Evolutionary conservation across 2,329 filamentous ascomycete species (phyloP).

Genomic region (Cordyceps cicadae): DNA sequence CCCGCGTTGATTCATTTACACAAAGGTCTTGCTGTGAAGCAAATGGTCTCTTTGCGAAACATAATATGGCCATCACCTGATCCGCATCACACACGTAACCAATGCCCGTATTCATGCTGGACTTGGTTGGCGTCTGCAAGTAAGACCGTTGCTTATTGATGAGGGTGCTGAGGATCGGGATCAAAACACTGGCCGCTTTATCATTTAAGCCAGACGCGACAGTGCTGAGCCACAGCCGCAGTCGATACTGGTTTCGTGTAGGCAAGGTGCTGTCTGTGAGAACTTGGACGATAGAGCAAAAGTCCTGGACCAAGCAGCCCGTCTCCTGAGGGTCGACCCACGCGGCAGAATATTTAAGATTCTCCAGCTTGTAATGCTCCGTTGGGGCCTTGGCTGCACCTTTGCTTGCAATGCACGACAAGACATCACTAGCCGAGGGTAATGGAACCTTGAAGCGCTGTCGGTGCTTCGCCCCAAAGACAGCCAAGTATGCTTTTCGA

Average conservation of each 20-base stretch:
- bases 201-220: neutral
- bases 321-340: neutral
- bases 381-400: neutral
- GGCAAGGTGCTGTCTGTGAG: fast-evolving
- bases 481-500: neutral
- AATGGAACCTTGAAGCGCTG: neutral
- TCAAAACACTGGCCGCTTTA: neutral
- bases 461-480: neutral
- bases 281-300: neutral
- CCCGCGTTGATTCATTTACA: neutral
- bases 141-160: neutral
- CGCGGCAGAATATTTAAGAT: neutral
- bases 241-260: neutral
- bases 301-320: neutral
- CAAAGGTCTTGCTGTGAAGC: neutral
- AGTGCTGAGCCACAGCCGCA: neutral
- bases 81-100: neutral
- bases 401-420: neutral
- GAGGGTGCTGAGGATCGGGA: neutral
- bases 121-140: neutral
- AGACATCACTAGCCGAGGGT: neutral
- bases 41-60: neutral
- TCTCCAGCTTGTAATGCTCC: neutral
- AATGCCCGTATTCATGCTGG: neutral
- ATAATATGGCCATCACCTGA: neutral